Evolutionary conservation across 23 red algal genomes (phyloP), one percentile per base, ranked within the genome.

Genomic region (Gracilaria vermiculophylla): DNA sequence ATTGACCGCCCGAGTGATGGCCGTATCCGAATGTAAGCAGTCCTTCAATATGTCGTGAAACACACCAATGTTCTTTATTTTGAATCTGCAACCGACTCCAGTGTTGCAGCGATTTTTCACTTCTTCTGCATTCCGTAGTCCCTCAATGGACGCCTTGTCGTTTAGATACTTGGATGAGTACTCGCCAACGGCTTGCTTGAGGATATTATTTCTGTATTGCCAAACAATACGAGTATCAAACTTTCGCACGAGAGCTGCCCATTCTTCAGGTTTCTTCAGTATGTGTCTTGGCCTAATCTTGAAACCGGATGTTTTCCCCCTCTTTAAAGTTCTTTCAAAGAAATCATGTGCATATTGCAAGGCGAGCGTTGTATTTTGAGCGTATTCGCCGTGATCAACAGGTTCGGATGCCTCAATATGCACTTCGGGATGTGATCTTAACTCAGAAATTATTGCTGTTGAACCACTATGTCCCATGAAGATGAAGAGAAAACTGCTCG

Each of bases 391-490:
- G 69, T 88, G 83, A 74, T 88, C 83, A 1, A 92, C 44, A 15
- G 57, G 77, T 41, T 92, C 88, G 21, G 62, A 55, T 51, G 27
- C 25, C 7, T 69, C 56, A 44, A 80, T 42, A 56, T 40, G 33
- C 13, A 81, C 62, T 36, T 70, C 74, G 17, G 56, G 31, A 58
- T 92, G 88, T 10, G 56, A 48, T 33, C 32, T 82, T 44, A 93
- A 66, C 32, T 85, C 89, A 29, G 89, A 84, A 17, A 84, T 31
- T 3, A 93, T 58, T 29, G 89, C 89, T 9, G 89, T 93, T 14
- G 78, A 84, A 19, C 89, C 89, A 60, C 60, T 74, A 77, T 93
- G 78, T 9, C 89, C 89, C 89, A 93, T 93, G 71, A 93, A 93
- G 14, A 93, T 65, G 20, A 93, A 83, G 27, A 93, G 89, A 43